phyloP scores from a whole-genome alignment of 2,329 filamentous ascomycete genomes.

The Colletotrichum sp. region DNA sequence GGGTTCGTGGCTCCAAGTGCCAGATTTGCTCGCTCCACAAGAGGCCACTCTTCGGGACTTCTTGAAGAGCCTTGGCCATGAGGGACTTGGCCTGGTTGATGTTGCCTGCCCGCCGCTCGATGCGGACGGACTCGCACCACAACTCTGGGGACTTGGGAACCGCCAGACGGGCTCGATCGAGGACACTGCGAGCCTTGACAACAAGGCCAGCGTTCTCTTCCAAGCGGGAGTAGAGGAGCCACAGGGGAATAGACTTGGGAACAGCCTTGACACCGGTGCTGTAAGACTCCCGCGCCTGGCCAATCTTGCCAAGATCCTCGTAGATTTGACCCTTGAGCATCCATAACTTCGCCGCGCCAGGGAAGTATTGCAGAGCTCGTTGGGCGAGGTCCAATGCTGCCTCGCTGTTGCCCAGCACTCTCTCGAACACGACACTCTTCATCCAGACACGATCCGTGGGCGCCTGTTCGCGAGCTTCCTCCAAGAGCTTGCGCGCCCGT shows the following conservation, averaged over 20 bases:
- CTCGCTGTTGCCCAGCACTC: slow-evolving; percentile 80
- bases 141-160: slow-evolving; percentile 84
- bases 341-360: slow-evolving; percentile 86
- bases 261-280: slow-evolving; percentile 86
- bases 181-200: slow-evolving; percentile 91
- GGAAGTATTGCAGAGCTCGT: slow-evolving; percentile 86
- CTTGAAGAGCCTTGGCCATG: slow-evolving; percentile 92
- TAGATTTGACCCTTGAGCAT: slow-evolving; percentile 99
- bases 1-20: slow-evolving; percentile 88
- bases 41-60: slow-evolving; percentile 85
- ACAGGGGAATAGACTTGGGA: slow-evolving; percentile 82
- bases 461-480: slow-evolving; percentile 83
- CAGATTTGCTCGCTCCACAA: slow-evolving; percentile 96
- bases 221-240: slow-evolving; percentile 86
- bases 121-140: slow-evolving; percentile 92
- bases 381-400: slow-evolving; percentile 86
- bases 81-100: slow-evolving; percentile 82
- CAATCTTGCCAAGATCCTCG: slow-evolving; percentile 77
- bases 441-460: slow-evolving; percentile 97
- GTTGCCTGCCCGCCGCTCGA: slow-evolving; percentile 89
- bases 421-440: slow-evolving; percentile 92
- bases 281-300: slow-evolving; percentile 90
- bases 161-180: slow-evolving; percentile 88
- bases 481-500: slow-evolving; percentile 81
- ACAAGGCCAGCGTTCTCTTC: slow-evolving; percentile 85